Evolutionary conservation across 2,329 filamentous ascomycete species (phyloP).

Genomic region (Camptophora hylomeconis): DNA sequence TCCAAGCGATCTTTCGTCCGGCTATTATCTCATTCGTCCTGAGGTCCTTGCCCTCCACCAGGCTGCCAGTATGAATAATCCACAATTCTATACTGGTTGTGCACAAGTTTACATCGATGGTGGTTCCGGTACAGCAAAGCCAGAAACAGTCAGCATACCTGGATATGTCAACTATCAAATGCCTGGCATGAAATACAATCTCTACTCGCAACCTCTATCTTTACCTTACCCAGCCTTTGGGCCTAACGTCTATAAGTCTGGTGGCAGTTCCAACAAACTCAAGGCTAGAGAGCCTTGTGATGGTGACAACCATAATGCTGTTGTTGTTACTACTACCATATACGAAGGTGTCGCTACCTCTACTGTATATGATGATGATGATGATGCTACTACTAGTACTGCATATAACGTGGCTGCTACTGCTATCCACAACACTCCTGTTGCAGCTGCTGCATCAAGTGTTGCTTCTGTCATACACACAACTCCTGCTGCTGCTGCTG

Average conservation of each 20-base stretch:
- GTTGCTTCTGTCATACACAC: not conserved
- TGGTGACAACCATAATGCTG: not conserved
- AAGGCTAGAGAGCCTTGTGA: not conserved
- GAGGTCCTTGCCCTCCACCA: conserved; percentile 59
- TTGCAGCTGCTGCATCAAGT: not conserved
- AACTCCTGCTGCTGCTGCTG: no score
- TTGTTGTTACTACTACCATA: not conserved
- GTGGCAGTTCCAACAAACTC: conserved; percentile 14
- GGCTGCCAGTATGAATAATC: conserved; percentile 40
- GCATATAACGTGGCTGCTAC: not conserved
- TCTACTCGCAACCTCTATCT: conserved; percentile 41
- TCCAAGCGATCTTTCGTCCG: conserved; percentile 47
- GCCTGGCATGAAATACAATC: conserved; percentile 48
- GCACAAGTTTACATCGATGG: conserved; percentile 55
- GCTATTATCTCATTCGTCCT: conserved; percentile 58
- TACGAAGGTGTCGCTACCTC: not conserved
- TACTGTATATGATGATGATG: not conserved
- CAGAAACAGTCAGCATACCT: conserved; percentile 49
- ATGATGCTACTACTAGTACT: no score
- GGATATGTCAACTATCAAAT: conserved; percentile 44
- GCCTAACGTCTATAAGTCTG: conserved; percentile 40
- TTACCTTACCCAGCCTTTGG: conserved; percentile 48
- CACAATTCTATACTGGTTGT: conserved; percentile 64
- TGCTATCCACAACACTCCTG: not conserved
- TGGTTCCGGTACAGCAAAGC: conserved; percentile 31